A percentile compares a stretch with the other conserved stretches of the same genome.
Conservation (phyloP, 2,329 filamentous ascomycete genomes). For the Byssochlamys sp. region DNA sequence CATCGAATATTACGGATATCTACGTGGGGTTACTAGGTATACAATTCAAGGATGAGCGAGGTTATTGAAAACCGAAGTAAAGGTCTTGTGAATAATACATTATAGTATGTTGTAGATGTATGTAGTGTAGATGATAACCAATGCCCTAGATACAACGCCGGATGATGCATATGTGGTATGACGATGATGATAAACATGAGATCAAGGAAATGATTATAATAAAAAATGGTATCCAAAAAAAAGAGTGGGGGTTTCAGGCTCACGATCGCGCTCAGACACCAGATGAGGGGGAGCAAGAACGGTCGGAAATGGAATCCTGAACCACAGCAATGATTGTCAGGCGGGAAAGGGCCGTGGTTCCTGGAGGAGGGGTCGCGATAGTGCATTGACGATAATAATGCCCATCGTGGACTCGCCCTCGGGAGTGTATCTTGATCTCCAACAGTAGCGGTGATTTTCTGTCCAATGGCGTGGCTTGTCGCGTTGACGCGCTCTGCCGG, state of each 20-base stretch:
- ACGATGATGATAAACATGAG: neutral
- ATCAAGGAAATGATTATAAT: neutral
- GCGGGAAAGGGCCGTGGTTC: neutral
- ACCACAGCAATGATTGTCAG: neutral
- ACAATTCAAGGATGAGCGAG: neutral
- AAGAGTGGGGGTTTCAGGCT: neutral
- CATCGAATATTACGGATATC: too few relatives aligned
- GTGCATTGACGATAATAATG: neutral
- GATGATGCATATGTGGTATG: neutral
- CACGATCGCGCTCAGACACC: neutral
- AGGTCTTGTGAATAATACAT: neutral
- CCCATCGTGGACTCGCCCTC: neutral
- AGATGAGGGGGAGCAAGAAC: neutral
- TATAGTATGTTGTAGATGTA: neutral
- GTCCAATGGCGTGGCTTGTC: neutral
- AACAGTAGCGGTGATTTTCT: neutral
- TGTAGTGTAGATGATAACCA: neutral
- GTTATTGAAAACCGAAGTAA: neutral
- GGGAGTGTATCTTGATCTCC: neutral
- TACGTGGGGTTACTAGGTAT: neutral
- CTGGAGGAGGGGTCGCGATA: neutral
- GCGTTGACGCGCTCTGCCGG: neutral
- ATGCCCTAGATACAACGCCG: neutral
- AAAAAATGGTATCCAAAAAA: neutral
- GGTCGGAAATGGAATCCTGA: neutral